These are phyloP conservation scores for Russula compacta DNA, from an alignment of 768 basidiomycete genomes.

Conservation along the genomic window DNA sequence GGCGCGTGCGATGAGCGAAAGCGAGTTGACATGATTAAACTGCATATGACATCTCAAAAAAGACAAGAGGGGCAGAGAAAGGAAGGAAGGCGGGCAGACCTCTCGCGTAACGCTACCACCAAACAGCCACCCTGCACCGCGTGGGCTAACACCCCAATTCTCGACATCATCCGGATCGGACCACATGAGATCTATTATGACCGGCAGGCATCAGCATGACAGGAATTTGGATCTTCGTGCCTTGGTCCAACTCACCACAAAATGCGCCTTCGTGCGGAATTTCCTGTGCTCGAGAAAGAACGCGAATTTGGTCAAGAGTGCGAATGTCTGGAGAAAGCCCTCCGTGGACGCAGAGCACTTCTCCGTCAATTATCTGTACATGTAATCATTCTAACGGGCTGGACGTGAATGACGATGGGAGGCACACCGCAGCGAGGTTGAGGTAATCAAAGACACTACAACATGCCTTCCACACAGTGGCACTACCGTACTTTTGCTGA, in stretches of 20 bases:
- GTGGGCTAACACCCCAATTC: conserved; percentile 93
- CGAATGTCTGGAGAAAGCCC: conserved; percentile 94
- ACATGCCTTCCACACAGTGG: conserved; percentile 95
- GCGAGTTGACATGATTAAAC: conserved; percentile 90
- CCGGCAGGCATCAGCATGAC: not conserved
- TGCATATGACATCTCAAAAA: conserved; percentile 24
- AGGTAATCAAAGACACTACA: conserved; percentile 95
- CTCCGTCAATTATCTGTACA: conserved; percentile 85
- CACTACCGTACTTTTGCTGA: conserved; percentile 94
- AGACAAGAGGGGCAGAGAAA: not conserved
- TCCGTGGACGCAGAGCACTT: conserved; percentile 89
- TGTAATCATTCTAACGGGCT: not conserved
- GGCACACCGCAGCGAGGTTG: conserved; percentile 81
- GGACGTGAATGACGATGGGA: not conserved
- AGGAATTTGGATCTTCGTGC: not conserved
- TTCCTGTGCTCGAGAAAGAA: conserved; percentile 90
- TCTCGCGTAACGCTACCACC: conserved; percentile 80
- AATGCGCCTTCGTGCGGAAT: conserved; percentile 99
- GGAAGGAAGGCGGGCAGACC: conserved; percentile 32
- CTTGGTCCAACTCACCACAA: conserved; percentile 48
- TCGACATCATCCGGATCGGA: conserved; percentile 93
- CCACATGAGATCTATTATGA: conserved; percentile 84
- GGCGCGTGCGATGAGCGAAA: conserved; percentile 84
- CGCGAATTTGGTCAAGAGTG: conserved; percentile 89
- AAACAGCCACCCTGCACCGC: conserved; percentile 95